These are phyloP conservation scores for Zygotorulaspora mrakii DNA, from an alignment of 1,139 yeast species.

Conservation along the genomic window DNA sequence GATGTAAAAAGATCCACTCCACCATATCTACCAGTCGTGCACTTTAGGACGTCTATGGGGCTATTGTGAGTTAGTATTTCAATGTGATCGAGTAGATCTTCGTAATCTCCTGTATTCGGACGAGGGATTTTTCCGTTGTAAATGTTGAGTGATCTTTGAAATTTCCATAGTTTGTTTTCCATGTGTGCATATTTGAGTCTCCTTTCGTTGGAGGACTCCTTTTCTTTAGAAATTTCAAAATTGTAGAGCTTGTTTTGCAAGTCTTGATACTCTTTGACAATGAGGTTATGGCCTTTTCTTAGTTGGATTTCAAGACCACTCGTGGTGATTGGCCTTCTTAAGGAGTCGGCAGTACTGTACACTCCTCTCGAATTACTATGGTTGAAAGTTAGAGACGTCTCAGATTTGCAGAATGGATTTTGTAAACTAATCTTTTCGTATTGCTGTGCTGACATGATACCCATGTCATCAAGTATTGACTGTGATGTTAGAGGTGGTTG, in stretches of 20 bases:
- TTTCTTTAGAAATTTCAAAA: conserved; percentile 4
- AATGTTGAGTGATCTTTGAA: conserved; percentile 27
- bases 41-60: conserved; percentile 27
- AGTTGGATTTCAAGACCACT: conserved; percentile 19
- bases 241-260: conserved; percentile 14
- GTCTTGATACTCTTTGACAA: conserved; percentile 16
- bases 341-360: background rate
- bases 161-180: conserved; percentile 28
- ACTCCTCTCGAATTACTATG: background rate
- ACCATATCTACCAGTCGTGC: conserved; percentile 33
- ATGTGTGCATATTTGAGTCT: conserved; percentile 16
- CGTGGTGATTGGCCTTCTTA: conserved; percentile 13
- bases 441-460: conserved; percentile 18
- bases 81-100: conserved; percentile 27
- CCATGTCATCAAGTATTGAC: conserved; percentile 9
- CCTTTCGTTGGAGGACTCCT: conserved; percentile 12
- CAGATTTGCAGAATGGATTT: conserved; percentile 6
- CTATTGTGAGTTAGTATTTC: conserved; percentile 29
- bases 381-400: background rate
- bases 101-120: conserved; percentile 25
- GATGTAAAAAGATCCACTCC: conserved; percentile 25
- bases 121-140: conserved; percentile 26
- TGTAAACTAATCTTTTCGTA: conserved; percentile 13
- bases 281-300: conserved; percentile 12
- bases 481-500: background rate